Evolutionary conservation across 2,329 filamentous ascomycete genomes (phyloP).

Genomic region (Colletotrichum filicis): DNA sequence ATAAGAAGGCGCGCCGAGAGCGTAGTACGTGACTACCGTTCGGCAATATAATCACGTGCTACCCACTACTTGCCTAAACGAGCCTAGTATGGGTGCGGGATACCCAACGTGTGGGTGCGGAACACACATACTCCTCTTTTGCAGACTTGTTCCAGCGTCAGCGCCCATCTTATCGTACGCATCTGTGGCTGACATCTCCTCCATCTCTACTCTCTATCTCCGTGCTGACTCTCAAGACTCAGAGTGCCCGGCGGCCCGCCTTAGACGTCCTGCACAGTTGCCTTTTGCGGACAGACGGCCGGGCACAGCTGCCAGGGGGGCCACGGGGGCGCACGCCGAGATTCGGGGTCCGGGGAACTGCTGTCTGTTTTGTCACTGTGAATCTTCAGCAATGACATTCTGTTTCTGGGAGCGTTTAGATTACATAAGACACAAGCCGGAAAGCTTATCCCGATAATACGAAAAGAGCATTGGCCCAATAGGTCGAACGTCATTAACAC

Average conservation of each 20-base stretch:
- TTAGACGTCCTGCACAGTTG: not conserved
- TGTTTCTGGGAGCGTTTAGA: not conserved
- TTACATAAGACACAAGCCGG: not conserved
- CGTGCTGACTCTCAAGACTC: no score
- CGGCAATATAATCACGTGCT: no score
- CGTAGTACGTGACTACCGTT: no score
- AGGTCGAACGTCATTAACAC: not conserved
- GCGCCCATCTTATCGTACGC: slow-evolving; percentile 17
- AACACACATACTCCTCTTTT: no score
- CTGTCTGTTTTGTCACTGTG: not conserved
- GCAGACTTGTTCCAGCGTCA: not conserved
- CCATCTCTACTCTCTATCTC: no score
- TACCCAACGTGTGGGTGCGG: no score
- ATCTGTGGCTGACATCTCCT: not conserved
- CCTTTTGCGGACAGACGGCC: slow-evolving; percentile 21
- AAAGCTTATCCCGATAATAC: not conserved
- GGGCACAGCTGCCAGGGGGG: slow-evolving; percentile 6
- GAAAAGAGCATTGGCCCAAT: not conserved
- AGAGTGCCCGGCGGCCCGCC: no score
- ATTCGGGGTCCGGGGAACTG: slow-evolving; percentile 12
- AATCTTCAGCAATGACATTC: not conserved
- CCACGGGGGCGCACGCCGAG: slow-evolving; percentile 6
- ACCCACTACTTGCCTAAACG: no score
- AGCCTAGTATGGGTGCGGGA: no score
- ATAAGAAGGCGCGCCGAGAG: no score